Percentiles rank a stretch among this genome's conserved stretches.
These are phyloP conservation scores for Epithemia pelagica DNA, from an alignment of 108 stramenopile species.

Conservation along the genomic window DNA sequence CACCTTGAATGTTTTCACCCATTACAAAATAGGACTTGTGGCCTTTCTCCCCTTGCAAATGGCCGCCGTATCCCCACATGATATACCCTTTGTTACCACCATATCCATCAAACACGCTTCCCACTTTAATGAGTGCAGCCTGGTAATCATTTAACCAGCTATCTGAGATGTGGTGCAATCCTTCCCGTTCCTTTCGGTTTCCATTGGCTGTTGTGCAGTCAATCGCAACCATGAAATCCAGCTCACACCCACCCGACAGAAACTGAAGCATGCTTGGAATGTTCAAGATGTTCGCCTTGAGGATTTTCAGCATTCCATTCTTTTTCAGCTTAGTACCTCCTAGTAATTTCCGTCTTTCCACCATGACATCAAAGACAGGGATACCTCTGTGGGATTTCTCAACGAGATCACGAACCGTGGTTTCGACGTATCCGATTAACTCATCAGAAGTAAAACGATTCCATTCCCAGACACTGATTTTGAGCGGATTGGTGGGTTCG, in stretches of 20 bases:
- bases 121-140: conserved; percentile 66
- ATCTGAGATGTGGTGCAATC: conserved; percentile 40
- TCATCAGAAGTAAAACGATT: conserved; percentile 33
- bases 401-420: conserved; percentile 37
- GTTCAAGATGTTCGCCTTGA: conserved; percentile 29
- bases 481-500: conserved; percentile 42
- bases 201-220: conserved; percentile 69
- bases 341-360: conserved; percentile 31
- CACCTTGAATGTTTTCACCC: conserved; percentile 42
- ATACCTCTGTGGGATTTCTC: conserved; percentile 22
- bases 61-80: conserved; percentile 88
- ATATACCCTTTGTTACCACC: conserved; percentile 50
- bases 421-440: conserved; percentile 51
- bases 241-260: conserved; percentile 45
- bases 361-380: conserved; percentile 38
- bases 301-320: conserved; percentile 35
- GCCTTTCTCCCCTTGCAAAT: conserved; percentile 43
- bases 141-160: conserved; percentile 63
- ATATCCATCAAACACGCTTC: conserved; percentile 56
- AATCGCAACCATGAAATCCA: conserved; percentile 70
- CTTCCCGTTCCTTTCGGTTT: conserved; percentile 30
- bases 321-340: conserved; percentile 34
- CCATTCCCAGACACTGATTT: conserved; percentile 51
- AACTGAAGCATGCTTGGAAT: conserved; percentile 54
- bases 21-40: conserved; percentile 16